These are phyloP conservation scores for Fusarium pseudograminearum DNA, from an alignment of 2,329 filamentous ascomycete species.

Conservation along the genomic window DNA sequence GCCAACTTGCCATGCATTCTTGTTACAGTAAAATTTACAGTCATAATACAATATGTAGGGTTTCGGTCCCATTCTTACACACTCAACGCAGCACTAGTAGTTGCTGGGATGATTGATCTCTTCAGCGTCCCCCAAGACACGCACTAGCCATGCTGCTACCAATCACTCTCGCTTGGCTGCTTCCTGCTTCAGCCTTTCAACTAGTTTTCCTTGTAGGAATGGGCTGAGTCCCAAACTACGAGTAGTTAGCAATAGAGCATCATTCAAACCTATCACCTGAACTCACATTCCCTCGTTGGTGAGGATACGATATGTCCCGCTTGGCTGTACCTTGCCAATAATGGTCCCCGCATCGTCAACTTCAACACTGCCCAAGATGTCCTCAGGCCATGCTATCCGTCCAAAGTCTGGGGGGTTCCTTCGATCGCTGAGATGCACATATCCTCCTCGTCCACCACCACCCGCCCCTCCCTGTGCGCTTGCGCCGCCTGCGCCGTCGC, in stretches of 20 bases:
- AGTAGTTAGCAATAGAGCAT: conserved; percentile 36
- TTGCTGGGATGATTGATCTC: neutral
- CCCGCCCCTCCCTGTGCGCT: conserved; percentile 72
- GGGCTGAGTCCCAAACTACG: conserved; percentile 51
- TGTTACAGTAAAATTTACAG: conserved; percentile 19
- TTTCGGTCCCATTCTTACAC: neutral
- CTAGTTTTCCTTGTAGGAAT: conserved; percentile 65
- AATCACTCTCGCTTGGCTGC: conserved; percentile 56
- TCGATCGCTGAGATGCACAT: conserved; percentile 73
- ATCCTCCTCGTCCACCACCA: conserved; percentile 69
- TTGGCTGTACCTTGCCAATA: conserved; percentile 68
- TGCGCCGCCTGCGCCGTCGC: conserved; percentile 65
- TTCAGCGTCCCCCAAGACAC: neutral
- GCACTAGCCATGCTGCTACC: neutral
- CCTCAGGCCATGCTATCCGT: conserved; percentile 75
- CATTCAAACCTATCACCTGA: neutral
- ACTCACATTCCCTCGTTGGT: conserved; percentile 77
- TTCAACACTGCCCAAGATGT: conserved; percentile 76
- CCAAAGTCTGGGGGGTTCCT: conserved; percentile 75
- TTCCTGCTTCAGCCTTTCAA: conserved; percentile 65
- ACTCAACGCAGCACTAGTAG: neutral
- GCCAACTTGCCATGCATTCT: neutral
- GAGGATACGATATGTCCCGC: conserved; percentile 72
- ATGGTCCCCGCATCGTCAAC: conserved; percentile 69
- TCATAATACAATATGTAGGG: conserved; percentile 15